Evolutionary conservation across 2,329 filamentous ascomycete genomes (phyloP).

Genomic region (Neofusicoccum kwambonambiense): DNA sequence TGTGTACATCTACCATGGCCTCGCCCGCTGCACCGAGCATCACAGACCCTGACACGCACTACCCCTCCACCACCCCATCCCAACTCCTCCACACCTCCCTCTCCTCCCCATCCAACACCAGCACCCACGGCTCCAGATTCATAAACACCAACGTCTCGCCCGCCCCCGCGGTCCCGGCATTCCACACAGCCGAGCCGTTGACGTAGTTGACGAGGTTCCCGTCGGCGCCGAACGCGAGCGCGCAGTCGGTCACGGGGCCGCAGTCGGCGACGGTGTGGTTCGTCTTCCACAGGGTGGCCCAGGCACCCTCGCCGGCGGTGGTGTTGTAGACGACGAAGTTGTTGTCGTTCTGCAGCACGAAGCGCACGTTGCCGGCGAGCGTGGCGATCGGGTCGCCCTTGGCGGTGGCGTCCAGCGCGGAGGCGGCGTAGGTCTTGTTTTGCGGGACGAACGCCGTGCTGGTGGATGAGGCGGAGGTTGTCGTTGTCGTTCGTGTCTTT

Average conservation of each 20-base stretch:
- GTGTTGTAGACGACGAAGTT: background rate
- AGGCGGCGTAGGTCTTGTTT: background rate
- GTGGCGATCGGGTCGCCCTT: background rate
- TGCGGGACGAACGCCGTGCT: background rate
- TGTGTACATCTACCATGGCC: too few relatives aligned
- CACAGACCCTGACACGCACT: too few relatives aligned
- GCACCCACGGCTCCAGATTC: background rate
- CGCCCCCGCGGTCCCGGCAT: background rate
- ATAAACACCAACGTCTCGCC: background rate
- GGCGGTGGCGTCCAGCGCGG: background rate
- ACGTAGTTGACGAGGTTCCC: background rate
- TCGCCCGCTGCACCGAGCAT: too few relatives aligned
- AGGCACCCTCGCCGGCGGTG: background rate
- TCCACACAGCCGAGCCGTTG: background rate
- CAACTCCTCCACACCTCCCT: background rate
- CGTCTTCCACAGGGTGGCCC: background rate
- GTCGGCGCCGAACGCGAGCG: background rate
- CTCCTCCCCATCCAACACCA: background rate
- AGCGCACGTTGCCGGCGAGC: background rate
- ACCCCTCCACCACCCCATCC: background rate
- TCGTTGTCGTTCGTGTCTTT: background rate
- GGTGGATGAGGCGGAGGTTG: background rate
- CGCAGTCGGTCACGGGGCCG: background rate
- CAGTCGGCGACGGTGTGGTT: background rate
- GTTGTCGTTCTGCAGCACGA: constrained; percentile 1